A percentile compares a stretch with the other conserved stretches of the same genome.
These are phyloP conservation scores for Cicer chorassanicum DNA, from an alignment of 306 rosid species.

Conservation along the genomic window DNA sequence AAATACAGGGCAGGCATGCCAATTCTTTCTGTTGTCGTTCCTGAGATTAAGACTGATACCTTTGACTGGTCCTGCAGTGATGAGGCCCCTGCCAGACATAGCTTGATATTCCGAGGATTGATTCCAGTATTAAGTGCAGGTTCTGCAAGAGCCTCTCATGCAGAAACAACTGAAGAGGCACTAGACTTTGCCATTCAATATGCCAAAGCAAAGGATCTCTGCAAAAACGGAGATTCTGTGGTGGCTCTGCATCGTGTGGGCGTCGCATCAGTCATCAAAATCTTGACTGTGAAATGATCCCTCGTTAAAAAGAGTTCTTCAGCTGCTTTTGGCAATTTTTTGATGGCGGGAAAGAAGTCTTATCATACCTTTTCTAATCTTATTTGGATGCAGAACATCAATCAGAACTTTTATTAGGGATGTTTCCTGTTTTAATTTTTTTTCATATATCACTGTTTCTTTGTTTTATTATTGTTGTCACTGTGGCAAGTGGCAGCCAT, in stretches of 20 bases:
- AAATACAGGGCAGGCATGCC: slow-evolving; percentile 97
- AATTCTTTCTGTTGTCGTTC: slow-evolving; percentile 91
- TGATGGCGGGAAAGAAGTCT: slow-evolving; percentile 4
- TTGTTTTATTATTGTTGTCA: not conserved
- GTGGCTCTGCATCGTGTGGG: slow-evolving; percentile 96
- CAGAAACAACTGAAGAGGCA: slow-evolving; percentile 86
- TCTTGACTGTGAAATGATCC: slow-evolving; percentile 83
- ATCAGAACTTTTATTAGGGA: slow-evolving; percentile 17
- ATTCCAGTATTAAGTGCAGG: slow-evolving; percentile 82
- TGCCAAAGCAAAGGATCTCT: slow-evolving; percentile 76
- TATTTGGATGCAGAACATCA: slow-evolving; percentile 19
- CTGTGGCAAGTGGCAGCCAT: not conserved
- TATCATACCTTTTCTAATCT: not conserved
- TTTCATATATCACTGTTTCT: not conserved
- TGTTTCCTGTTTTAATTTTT: not conserved
- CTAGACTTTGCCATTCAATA: slow-evolving; percentile 75
- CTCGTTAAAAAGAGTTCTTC: slow-evolving; percentile 14
- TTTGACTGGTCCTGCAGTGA: slow-evolving; percentile 96
- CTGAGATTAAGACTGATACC: slow-evolving; percentile 81
- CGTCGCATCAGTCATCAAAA: slow-evolving; percentile 86
- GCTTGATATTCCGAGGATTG: slow-evolving; percentile 89
- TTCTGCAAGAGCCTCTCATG: slow-evolving; percentile 86
- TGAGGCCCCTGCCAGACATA: slow-evolving; percentile 97
- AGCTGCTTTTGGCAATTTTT: slow-evolving; percentile 19
- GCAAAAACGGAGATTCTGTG: slow-evolving; percentile 82